Evolutionary conservation across 306 rosid species (phyloP), one percentile per base, ranked within the genome.

Genomic region (Calophaca sinica): DNA sequence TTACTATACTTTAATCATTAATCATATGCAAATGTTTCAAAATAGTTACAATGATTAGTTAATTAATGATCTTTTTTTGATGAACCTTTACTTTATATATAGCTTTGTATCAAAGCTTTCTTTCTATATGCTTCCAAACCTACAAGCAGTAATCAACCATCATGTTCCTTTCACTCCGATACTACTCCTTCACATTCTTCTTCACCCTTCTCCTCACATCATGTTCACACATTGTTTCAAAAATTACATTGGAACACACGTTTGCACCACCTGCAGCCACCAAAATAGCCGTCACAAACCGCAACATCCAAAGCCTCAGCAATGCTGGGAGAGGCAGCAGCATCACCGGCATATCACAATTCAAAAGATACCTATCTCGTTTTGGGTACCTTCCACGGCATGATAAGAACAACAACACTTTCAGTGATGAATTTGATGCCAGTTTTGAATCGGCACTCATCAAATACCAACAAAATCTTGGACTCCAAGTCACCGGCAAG

Each of bases 401-500:
- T 20, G 26, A 20, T 20, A 1, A 20, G 26, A 20, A 20, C 26
- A 20, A 20, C 26, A 20, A 20, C 26, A 20, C 26, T 20, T 20
- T 20, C 26, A 20, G 26, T 20, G 26, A 20, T 1, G 26, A 20
- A 20, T 20, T 20, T 20, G 26, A 20, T 20, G 26, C 26, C 26
- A 3, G 1, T 39, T 73, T 87, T 8, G 84, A 87, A 69, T 76
- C 46, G 2, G 89, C 86, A 0, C 20, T 89, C 0, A 29, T 54
- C 4, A 79, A 28, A 9, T 89, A 80, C 82, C 93, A 89, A 52
- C 49, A 7, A 6, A 85, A 81, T 2, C 86, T 86, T 71, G 90
- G 89, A 3, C 91, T 89, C 35, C 75, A 71, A 28, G 78, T 79
- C 20, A 80, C 91, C 0, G 93, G 89, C 0, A 79, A 76, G 83